Percentiles rank a stretch among this genome's conserved stretches.
Conservation (phyloP, 2,329 filamentous ascomycete genomes). For the Furcasterigmium furcatum region DNA sequence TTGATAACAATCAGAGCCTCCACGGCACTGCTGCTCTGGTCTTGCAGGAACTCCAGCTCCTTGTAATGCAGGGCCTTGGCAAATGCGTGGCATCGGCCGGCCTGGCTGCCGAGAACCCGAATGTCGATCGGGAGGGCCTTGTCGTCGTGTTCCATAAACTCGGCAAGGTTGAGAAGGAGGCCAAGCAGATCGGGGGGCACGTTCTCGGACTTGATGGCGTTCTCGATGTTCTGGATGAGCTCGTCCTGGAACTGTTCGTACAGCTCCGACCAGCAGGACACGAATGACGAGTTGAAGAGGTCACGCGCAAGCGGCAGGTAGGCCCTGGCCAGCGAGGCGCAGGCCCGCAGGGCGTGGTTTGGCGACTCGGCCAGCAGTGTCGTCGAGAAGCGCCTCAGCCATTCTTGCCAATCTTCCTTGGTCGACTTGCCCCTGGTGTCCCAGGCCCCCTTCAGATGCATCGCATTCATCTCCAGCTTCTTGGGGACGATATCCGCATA, state of each 20-base stretch:
- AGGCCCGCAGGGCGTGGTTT: slow-evolving; percentile 90
- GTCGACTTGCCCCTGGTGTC: slow-evolving; percentile 96
- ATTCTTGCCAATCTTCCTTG: slow-evolving; percentile 98
- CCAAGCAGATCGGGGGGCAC: slow-evolving; percentile 95
- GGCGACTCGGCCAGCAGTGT: slow-evolving; percentile 93
- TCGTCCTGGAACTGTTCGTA: slow-evolving; percentile 98
- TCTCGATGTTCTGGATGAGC: slow-evolving; percentile 91
- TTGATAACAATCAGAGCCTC: slow-evolving; percentile 99
- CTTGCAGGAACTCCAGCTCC: slow-evolving; percentile 95
- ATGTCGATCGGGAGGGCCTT: slow-evolving; percentile 98
- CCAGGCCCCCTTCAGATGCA: slow-evolving; percentile 96
- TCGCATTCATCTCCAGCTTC: slow-evolving; percentile 95
- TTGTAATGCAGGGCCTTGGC: slow-evolving; percentile 99
- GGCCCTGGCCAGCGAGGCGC: slow-evolving; percentile 84
- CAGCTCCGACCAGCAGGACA: slow-evolving; percentile 97
- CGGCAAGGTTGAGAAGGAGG: slow-evolving; percentile 89
- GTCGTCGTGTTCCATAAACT: slow-evolving; percentile 99
- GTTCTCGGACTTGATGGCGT: slow-evolving; percentile 89
- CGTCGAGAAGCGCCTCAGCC: slow-evolving; percentile 95
- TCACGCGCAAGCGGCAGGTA: slow-evolving; percentile 90
- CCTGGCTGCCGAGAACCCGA: slow-evolving; percentile 87
- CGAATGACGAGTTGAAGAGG: slow-evolving; percentile 97
- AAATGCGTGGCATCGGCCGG: slow-evolving; percentile 94
- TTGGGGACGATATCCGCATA: slow-evolving; percentile 85
- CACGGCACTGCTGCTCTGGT: slow-evolving; percentile 92